These are phyloP conservation scores for Tetraselmis chui DNA, from an alignment of 139 green algal genomes.

Conservation along the genomic window DNA sequence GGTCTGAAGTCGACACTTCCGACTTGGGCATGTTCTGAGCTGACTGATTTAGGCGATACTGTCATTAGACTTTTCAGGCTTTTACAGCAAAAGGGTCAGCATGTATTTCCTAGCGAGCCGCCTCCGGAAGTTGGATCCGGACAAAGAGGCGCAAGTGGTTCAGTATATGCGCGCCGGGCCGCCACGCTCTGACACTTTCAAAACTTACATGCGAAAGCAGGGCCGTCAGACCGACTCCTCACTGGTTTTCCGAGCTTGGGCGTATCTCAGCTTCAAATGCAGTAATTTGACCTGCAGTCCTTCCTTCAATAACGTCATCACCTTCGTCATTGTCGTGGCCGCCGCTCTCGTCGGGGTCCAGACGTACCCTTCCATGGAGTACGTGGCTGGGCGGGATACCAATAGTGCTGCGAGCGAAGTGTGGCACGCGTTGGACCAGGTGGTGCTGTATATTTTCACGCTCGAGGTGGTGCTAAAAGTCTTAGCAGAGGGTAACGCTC, in stretches of 20 bases:
- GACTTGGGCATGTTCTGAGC: too few relatives aligned
- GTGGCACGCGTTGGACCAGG: not conserved
- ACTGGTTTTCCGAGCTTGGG: not conserved
- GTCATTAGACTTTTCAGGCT: too few relatives aligned
- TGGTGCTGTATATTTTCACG: conserved; percentile 3
- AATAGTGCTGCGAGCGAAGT: not conserved
- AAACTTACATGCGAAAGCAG: not conserved
- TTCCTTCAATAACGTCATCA: not conserved
- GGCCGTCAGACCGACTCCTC: not conserved
- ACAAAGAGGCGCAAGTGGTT: not conserved
- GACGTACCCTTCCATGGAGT: conserved; percentile 4
- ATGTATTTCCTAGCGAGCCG: not conserved
- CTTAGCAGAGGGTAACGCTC: not conserved
- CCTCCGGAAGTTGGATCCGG: not conserved
- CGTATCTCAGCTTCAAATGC: not conserved
- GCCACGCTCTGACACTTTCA: not conserved
- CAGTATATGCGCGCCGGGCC: not conserved
- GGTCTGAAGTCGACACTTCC: too few relatives aligned
- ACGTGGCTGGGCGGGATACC: not conserved
- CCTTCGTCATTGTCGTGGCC: not conserved
- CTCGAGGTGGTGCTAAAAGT: conserved; percentile 3
- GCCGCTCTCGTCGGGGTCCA: not conserved
- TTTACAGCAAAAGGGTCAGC: too few relatives aligned
- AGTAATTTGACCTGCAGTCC: not conserved
- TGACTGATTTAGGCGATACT: too few relatives aligned